Conservation (phyloP, 345 rosid species). For the Physaria fendleri region DNA sequence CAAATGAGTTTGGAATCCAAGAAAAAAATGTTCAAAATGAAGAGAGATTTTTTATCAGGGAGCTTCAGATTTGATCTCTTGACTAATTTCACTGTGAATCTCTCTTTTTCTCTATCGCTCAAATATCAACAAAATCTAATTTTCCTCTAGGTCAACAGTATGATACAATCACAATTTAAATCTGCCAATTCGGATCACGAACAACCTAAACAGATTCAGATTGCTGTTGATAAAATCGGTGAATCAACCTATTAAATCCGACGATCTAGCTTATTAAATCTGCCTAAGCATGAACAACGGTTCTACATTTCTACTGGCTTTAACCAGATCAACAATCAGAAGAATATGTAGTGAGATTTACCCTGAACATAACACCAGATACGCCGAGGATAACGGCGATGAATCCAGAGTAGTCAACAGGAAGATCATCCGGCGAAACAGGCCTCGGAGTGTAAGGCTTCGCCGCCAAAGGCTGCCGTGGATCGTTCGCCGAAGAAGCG, state of each 20-base stretch:
- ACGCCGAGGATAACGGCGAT: conserved; percentile 86
- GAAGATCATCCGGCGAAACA: conserved; percentile 74
- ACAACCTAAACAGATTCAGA: background rate
- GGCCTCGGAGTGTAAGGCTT: conserved; percentile 49
- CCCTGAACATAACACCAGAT: conserved; percentile 94
- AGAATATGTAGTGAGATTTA: conserved; percentile 17
- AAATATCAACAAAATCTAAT: background rate
- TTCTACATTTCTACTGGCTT: background rate
- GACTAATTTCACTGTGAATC: background rate
- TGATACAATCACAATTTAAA: background rate
- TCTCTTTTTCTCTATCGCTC: background rate
- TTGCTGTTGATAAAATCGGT: background rate
- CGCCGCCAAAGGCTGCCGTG: conserved; percentile 75
- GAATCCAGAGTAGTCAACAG: conserved; percentile 92
- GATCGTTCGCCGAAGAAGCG: conserved; percentile 64
- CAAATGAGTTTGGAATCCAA: background rate
- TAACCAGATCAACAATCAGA: background rate
- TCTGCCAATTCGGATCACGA: background rate
- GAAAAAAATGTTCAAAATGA: background rate
- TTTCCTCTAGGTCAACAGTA: background rate
- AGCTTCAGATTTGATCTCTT: background rate
- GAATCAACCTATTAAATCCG: background rate
- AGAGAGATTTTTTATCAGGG: background rate
- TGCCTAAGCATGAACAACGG: background rate
- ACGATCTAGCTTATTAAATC: background rate